These are phyloP conservation scores for Ophiosphaerella narmari DNA, from an alignment of 2,329 filamentous ascomycete genomes.

Conservation along the genomic window DNA sequence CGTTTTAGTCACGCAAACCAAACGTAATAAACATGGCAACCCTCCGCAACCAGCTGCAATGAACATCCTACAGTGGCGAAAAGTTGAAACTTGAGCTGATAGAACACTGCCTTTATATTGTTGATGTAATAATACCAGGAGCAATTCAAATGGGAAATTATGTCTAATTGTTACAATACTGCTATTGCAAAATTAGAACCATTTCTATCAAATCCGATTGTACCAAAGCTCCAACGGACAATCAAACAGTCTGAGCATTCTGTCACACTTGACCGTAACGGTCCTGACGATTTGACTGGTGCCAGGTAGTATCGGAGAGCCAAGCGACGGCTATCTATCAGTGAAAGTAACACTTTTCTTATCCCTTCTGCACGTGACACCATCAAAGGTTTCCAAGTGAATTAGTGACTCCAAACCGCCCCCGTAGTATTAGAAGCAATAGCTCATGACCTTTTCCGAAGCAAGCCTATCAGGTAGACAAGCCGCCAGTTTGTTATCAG, in stretches of 20 bases:
- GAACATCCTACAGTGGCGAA: background rate
- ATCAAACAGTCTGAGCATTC: background rate
- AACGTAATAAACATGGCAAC: background rate
- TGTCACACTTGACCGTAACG: background rate
- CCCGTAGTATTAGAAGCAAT: constrained; percentile 5
- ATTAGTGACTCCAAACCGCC: background rate
- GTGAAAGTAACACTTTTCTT: too few species aligned
- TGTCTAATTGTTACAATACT: too few species aligned
- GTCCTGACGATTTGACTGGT: background rate
- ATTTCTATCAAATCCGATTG: too few species aligned
- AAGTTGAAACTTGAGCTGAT: too few species aligned
- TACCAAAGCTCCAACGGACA: too few species aligned
- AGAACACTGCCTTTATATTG: too few species aligned
- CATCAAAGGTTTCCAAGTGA: constrained; percentile 2
- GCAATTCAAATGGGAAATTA: too few species aligned
- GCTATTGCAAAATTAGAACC: too few species aligned
- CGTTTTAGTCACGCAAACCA: too few species aligned
- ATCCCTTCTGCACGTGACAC: constrained; percentile 9
- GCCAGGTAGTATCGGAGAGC: constrained; percentile 18
- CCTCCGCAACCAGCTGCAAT: background rate
- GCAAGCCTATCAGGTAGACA: constrained; percentile 38
- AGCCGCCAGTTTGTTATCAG: constrained; percentile 24
- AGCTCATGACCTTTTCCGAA: constrained; percentile 13
- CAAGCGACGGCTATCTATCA: background rate
- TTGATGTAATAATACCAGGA: too few species aligned